Conservation (phyloP, 2,329 filamentous ascomycete species). For the Apiospora hydei region DNA sequence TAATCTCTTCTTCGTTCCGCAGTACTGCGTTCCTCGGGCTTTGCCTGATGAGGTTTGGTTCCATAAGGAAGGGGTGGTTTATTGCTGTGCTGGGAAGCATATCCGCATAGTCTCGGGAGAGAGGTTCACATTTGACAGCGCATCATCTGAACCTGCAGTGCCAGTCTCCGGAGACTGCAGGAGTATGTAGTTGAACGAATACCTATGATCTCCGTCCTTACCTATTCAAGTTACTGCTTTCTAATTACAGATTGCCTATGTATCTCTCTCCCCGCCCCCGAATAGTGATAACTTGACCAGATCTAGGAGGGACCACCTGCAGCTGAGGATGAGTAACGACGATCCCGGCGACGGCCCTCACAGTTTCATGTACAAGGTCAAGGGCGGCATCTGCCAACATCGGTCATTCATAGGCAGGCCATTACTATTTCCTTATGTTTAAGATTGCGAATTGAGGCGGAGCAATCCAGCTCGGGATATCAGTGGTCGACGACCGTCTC, state of each 20-base stretch:
- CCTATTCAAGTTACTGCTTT: not conserved
- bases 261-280: not conserved
- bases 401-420: not conserved
- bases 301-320: not conserved
- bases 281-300: not conserved
- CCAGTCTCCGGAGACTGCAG: not conserved
- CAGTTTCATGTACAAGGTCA: not conserved
- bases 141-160: not conserved
- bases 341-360: not conserved
- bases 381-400: not conserved
- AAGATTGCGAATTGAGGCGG: constrained; percentile 13
- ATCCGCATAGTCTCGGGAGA: not conserved
- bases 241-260: not conserved
- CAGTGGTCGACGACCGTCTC: not conserved
- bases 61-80: not conserved
- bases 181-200: not conserved
- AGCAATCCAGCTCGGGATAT: not conserved
- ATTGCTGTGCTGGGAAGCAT: not conserved
- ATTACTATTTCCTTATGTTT: not conserved
- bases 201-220: not conserved
- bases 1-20: no score
- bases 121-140: no score
- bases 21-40: not conserved
- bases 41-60: no score
- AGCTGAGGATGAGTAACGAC: constrained; percentile 1